These are phyloP conservation scores for Curvularia hawaiiensis DNA, from an alignment of 2,329 filamentous ascomycete species.

Conservation along the genomic window DNA sequence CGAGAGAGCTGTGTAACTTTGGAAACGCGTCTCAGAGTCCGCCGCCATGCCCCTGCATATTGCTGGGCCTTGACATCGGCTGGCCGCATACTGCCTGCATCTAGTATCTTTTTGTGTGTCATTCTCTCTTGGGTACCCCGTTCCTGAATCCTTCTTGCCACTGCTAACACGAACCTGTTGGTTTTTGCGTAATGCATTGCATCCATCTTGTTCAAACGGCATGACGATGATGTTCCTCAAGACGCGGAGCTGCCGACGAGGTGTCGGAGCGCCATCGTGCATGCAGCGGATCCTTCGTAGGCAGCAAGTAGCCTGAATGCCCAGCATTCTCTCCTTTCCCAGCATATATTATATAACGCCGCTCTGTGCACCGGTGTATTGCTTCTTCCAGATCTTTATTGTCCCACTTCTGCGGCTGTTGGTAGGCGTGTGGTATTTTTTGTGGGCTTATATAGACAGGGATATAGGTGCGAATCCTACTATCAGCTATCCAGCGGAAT, in stretches of 20 bases:
- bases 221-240: not conserved
- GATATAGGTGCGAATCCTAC: no score
- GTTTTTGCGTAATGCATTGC: not conserved
- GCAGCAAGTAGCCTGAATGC: not conserved
- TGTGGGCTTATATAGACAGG: no score
- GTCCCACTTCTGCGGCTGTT: not conserved
- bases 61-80: not conserved
- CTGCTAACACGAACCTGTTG: not conserved
- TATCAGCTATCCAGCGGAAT: not conserved
- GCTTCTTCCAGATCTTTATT: not conserved
- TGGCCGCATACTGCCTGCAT: not conserved
- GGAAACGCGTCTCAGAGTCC: conserved; percentile 3
- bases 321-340: not conserved
- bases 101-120: not conserved
- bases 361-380: not conserved
- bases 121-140: not conserved
- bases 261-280: not conserved
- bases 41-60: not conserved
- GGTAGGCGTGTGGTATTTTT: no score
- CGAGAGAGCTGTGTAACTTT: not conserved
- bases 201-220: not conserved
- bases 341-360: not conserved
- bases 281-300: not conserved
- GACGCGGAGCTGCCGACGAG: not conserved
- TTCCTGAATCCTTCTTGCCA: not conserved